A percentile compares a stretch with the other conserved stretches of the same genome.
Conservation (phyloP, 1,139 yeast species). For the Meyerozyma athensensis region DNA sequence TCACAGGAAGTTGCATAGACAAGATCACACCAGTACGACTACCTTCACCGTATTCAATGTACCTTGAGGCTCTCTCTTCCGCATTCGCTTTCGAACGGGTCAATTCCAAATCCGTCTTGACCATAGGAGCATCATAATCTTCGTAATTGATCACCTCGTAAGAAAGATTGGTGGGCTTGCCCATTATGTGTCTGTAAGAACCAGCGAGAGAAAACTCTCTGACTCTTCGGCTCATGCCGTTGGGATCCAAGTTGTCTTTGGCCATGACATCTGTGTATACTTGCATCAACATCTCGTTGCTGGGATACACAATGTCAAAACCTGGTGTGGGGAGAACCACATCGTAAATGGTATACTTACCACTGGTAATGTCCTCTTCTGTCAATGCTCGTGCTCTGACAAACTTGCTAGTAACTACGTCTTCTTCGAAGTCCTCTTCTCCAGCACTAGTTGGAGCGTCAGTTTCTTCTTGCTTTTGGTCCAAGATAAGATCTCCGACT, state of each 20-base stretch:
- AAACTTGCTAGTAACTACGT: slow-evolving; percentile 49
- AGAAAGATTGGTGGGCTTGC: slow-evolving; percentile 61
- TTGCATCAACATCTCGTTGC: slow-evolving; percentile 53
- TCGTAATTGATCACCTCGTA: slow-evolving; percentile 61
- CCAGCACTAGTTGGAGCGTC: slow-evolving; percentile 19
- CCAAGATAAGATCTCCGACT: slow-evolving; percentile 78
- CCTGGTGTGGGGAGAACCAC: slow-evolving; percentile 95
- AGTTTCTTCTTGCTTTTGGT: slow-evolving; percentile 23
- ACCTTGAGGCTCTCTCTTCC: slow-evolving; percentile 29
- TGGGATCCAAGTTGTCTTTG: slow-evolving; percentile 77
- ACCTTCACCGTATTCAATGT: slow-evolving; percentile 36
- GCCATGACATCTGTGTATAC: slow-evolving; percentile 74
- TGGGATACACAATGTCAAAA: slow-evolving; percentile 79
- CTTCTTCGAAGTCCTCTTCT: slow-evolving; percentile 57
- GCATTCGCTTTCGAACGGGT: slow-evolving; percentile 40
- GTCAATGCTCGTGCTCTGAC: slow-evolving; percentile 68
- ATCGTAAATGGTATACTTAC: slow-evolving; percentile 68
- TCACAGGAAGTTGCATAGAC: slow-evolving; percentile 73
- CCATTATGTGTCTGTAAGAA: slow-evolving; percentile 73
- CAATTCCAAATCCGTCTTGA: slow-evolving; percentile 78
- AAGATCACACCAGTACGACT: slow-evolving; percentile 66
- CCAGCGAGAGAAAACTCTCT: slow-evolving; percentile 92
- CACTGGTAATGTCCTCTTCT: slow-evolving; percentile 60
- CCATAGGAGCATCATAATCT: slow-evolving; percentile 62
- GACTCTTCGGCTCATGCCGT: slow-evolving; percentile 76